Evolutionary conservation across 148 eudicot species (phyloP), one percentile per base, ranked within the genome.

Genomic region (Diospyros kaki): DNA sequence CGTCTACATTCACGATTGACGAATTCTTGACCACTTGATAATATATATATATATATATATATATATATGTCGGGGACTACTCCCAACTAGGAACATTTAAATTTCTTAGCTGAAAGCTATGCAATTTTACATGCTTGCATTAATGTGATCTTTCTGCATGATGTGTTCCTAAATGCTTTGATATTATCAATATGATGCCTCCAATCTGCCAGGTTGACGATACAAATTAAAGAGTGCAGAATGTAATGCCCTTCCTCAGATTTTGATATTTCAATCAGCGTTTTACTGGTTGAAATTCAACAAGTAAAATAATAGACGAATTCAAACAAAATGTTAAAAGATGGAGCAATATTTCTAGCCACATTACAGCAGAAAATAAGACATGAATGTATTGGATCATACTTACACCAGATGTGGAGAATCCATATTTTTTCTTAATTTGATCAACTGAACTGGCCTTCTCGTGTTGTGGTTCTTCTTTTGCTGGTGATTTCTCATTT

Each of bases 341-440:
- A 68, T 28, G 43, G 56, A 44, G 4, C 6, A 73, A 40, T 41
- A 41, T 48, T 41, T 7, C 28, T 13, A 40, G 50, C 45, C 44
- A 67, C 12, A 58, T 58, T 17, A 72, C 42, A n/a, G 11, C 28
- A 5, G 65, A 66, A 46, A 58, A 15, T 17, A 54, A 69, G 71
- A 64, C 43, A 44, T 40, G 44, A 54, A 42, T 64, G 50, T 55
- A 14, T 68, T 53, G 42, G 45, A 10, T 40, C 11, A 67, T 60
- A 78, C 96, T 86, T 83, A 92, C 99, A 73, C 78, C 86, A 74
- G 87, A 80, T 54, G 84, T 69, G 48, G 89, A 64, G 78, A 79
- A 91, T 63, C 99, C 98, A 79, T 96, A 96, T 91, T 82, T 96
- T 83, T 78, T 93, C 92, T 93, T 96, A 62, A 96, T 96, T 81